These are phyloP conservation scores for Lasiodiplodia gonubiensis DNA, from an alignment of 2,329 filamentous ascomycete genomes.

Conservation along the genomic window DNA sequence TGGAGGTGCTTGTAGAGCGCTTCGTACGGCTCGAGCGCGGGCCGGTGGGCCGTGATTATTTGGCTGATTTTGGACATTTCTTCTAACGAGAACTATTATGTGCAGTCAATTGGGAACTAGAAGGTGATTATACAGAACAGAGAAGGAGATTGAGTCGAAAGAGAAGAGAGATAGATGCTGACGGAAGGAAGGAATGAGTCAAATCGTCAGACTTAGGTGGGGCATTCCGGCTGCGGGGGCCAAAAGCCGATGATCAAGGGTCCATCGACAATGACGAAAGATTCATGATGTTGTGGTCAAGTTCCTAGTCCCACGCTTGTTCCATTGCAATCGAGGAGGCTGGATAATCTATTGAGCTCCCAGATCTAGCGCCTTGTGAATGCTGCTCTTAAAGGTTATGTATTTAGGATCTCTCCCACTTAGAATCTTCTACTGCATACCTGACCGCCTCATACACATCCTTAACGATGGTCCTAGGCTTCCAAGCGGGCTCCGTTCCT, in stretches of 20 bases:
- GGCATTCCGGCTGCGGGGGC: neutral
- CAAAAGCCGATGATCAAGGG: neutral
- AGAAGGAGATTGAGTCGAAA: neutral
- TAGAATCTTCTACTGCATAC: conserved; percentile 67
- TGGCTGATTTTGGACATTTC: conserved; percentile 17
- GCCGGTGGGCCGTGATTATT: conserved; percentile 35
- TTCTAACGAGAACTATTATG: no score
- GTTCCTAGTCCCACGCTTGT: neutral
- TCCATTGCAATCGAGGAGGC: neutral
- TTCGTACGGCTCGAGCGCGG: conserved; percentile 40
- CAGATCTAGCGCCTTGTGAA: neutral
- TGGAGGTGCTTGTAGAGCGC: conserved; percentile 46
- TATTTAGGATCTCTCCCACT: conserved; percentile 49
- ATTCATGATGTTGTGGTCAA: neutral
- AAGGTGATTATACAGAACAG: no score
- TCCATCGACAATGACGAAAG: neutral
- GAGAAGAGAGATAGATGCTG: neutral
- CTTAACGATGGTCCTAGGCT: conserved; percentile 69
- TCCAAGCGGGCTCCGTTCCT: conserved; percentile 61
- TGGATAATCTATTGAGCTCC: neutral
- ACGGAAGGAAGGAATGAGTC: neutral
- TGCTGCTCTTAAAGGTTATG: neutral
- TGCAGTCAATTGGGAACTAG: neutral
- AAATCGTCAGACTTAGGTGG: conserved; percentile 1
- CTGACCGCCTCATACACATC: conserved; percentile 78